Evolutionary conservation across 2,329 filamentous ascomycete genomes (phyloP).

Genomic region (Malbranchea zuffiana): DNA sequence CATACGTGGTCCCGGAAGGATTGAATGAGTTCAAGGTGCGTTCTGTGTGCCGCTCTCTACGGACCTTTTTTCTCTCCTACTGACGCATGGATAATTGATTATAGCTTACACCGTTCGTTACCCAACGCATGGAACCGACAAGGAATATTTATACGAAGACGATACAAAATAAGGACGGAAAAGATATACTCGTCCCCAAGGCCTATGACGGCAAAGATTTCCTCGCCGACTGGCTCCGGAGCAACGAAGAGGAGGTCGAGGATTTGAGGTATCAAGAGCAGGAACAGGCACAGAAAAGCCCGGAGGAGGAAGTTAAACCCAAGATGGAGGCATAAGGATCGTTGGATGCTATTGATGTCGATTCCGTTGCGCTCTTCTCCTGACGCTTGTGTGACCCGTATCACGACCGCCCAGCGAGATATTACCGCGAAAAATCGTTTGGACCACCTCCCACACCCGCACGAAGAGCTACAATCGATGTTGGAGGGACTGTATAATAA

Average conservation of each 20-base stretch:
- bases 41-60: background rate
- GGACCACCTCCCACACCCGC: too few relatives aligned
- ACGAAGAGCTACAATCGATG: too few relatives aligned
- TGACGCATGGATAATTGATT: slow-evolving; percentile 11
- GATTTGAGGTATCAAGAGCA: slow-evolving; percentile 11
- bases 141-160: slow-evolving; percentile 25
- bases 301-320: slow-evolving; percentile 1
- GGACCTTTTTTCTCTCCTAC: background rate
- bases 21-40: slow-evolving; percentile 61
- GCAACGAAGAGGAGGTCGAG: slow-evolving; percentile 26
- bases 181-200: slow-evolving; percentile 11
- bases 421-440: too few relatives aligned
- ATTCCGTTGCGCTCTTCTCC: too few relatives aligned
- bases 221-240: slow-evolving; percentile 30
- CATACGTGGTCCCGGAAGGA: slow-evolving; percentile 67
- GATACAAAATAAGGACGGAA: slow-evolving; percentile 15
- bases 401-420: too few relatives aligned
- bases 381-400: too few relatives aligned
- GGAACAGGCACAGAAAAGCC: slow-evolving; percentile 1
- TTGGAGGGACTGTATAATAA: slow-evolving; percentile 10
- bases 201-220: slow-evolving; percentile 29
- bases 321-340: background rate
- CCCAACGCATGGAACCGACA: slow-evolving; percentile 32
- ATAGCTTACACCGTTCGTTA: slow-evolving; percentile 39
- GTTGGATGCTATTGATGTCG: background rate